These are phyloP conservation scores for Chrysoporthe puriensis DNA, from an alignment of 2,329 filamentous ascomycete genomes.

Conservation along the genomic window DNA sequence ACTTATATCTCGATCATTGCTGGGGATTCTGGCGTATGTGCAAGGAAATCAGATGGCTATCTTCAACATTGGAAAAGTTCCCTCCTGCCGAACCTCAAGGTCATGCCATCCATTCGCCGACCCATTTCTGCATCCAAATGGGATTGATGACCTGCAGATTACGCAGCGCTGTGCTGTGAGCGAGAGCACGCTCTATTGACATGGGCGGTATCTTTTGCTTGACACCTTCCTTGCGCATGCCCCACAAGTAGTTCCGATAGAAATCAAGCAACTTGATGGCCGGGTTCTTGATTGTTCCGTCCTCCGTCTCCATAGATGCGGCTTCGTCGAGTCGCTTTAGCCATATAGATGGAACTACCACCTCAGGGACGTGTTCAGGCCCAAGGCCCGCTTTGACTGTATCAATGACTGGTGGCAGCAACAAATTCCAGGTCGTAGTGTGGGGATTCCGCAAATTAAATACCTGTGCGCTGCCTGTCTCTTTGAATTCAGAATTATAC, in stretches of 20 bases:
- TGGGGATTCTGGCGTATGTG: not conserved
- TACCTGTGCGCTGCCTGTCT: slow-evolving; percentile 23
- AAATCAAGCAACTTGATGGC: slow-evolving; percentile 39
- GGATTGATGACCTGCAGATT: slow-evolving; percentile 34
- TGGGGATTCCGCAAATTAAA: slow-evolving; percentile 37
- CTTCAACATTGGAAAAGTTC: not conserved
- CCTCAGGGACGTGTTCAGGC: not conserved
- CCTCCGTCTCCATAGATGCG: slow-evolving; percentile 22
- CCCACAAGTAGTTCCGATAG: slow-evolving; percentile 33
- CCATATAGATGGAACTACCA: slow-evolving; percentile 23
- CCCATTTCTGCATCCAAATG: slow-evolving; percentile 42
- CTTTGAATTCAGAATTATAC: not conserved
- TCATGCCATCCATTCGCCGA: slow-evolving; percentile 38
- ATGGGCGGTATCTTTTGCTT: not conserved
- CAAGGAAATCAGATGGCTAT: not conserved
- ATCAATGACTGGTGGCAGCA: slow-evolving; percentile 33
- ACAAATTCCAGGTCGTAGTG: slow-evolving; percentile 30
- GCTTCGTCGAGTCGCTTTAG: slow-evolving; percentile 25
- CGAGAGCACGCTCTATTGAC: slow-evolving; percentile 2
- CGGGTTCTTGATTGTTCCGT: slow-evolving; percentile 33
- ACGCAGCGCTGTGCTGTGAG: slow-evolving; percentile 35
- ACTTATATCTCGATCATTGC: no score
- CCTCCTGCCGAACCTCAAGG: not conserved
- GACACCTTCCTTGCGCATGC: slow-evolving; percentile 26
- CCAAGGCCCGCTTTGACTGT: not conserved